Conservation (phyloP, 1,284 basidiomycete genomes). For the Rhodotorula mucilaginosa region DNA sequence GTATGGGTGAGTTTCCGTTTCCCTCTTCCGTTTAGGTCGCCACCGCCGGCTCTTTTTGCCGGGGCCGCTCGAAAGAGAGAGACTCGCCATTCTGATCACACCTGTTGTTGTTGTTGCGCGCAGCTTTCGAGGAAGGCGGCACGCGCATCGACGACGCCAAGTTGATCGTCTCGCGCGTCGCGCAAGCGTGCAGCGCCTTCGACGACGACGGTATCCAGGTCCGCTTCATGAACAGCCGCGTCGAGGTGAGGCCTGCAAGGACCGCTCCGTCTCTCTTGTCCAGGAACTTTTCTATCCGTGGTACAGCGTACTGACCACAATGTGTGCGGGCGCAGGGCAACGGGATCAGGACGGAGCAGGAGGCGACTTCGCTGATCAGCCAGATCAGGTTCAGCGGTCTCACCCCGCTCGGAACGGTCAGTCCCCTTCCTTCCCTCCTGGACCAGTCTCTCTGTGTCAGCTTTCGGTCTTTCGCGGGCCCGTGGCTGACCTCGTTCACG, state of each 20-base stretch:
- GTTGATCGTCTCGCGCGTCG: conserved; percentile 44
- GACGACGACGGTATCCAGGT: conserved; percentile 43
- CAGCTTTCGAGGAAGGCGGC: conserved; percentile 45
- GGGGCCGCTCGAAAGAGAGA: too few relatives aligned
- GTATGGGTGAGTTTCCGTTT: conserved; percentile 42
- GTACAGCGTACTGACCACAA: too few relatives aligned
- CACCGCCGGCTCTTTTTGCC: too few relatives aligned
- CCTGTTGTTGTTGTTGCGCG: conserved; percentile 24
- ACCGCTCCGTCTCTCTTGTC: too few relatives aligned
- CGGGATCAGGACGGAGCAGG: conserved; percentile 50
- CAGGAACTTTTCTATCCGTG: too few relatives aligned
- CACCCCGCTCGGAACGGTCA: conserved; percentile 47
- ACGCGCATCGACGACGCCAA: conserved; percentile 48
- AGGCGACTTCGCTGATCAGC: conserved; percentile 50
- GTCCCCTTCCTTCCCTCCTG: not conserved
- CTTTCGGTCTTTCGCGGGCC: too few relatives aligned
- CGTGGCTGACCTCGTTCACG: too few relatives aligned
- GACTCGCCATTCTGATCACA: too few relatives aligned
- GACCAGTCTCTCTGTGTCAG: not conserved
- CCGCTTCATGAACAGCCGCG: conserved; percentile 52
- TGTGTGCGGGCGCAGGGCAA: conserved; percentile 47
- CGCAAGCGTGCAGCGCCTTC: conserved; percentile 52
- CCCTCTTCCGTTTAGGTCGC: too few relatives aligned
- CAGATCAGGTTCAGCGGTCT: conserved; percentile 52
- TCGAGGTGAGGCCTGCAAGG: conserved; percentile 12